Evolutionary conservation across 768 basidiomycete species (phyloP).

Genomic region (Psilocybe cubensis): DNA sequence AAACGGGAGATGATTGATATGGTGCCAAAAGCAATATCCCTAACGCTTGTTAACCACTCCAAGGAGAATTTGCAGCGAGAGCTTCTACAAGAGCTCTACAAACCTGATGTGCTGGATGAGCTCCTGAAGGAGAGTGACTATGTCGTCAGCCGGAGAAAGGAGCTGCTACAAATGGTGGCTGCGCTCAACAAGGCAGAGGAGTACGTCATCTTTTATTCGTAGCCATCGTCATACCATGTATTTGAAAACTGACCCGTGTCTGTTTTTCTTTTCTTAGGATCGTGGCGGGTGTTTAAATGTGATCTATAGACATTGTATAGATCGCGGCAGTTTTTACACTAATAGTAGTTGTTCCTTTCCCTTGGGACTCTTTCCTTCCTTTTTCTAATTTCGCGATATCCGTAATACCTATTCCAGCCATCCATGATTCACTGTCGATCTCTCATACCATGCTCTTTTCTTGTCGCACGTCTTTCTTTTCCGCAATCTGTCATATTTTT

Average conservation of each 20-base stretch:
- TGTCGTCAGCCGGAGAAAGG: slow-evolving; percentile 89
- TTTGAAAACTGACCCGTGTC: slow-evolving; percentile 1
- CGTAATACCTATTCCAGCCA: background rate
- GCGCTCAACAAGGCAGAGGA: slow-evolving; percentile 98
- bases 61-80: slow-evolving; percentile 96
- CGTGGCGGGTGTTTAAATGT: slow-evolving; percentile 32
- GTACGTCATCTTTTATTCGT: slow-evolving; percentile 48
- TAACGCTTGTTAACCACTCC: slow-evolving; percentile 89
- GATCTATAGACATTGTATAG: background rate
- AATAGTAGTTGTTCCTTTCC: slow-evolving; percentile 1
- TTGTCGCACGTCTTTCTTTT: background rate
- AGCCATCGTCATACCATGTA: slow-evolving; percentile 6
- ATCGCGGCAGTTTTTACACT: background rate
- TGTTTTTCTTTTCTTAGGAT: slow-evolving; percentile 27
- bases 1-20: slow-evolving; percentile 99
- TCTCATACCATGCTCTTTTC: slow-evolving; percentile 7
- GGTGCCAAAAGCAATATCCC: slow-evolving; percentile 94
- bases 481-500: background rate
- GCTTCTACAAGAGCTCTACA: slow-evolving; percentile 94
- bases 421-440: background rate
- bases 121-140: slow-evolving; percentile 93
- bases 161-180: slow-evolving; percentile 90
- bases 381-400: background rate
- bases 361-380: background rate
- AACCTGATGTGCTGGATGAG: slow-evolving; percentile 94